Conservation (phyloP, 768 basidiomycete genomes). For the Psilocybe tampanensis region DNA sequence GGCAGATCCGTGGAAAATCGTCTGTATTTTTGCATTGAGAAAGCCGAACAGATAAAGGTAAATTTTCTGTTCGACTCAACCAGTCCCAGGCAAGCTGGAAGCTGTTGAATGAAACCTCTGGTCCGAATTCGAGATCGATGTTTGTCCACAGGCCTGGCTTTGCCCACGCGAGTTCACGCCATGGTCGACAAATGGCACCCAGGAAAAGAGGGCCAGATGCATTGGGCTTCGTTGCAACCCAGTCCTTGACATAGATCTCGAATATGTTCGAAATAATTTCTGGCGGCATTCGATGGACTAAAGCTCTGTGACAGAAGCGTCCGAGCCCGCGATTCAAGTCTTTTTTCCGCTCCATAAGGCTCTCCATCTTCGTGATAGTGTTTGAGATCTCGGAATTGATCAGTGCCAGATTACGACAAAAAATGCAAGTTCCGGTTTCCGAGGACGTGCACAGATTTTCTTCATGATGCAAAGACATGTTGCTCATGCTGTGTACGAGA, state of each 20-base stretch:
- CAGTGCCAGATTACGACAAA: background rate
- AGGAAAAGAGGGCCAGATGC: background rate
- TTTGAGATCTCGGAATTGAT: background rate
- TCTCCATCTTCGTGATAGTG: background rate
- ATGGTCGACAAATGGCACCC: constrained; percentile 5
- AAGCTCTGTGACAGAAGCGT: background rate
- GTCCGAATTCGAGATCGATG: background rate
- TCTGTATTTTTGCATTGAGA: background rate
- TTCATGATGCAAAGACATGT: too few relatives aligned
- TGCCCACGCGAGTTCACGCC: constrained; percentile 8
- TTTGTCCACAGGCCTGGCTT: background rate
- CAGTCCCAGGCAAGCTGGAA: background rate
- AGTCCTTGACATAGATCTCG: background rate
- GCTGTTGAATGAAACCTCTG: background rate
- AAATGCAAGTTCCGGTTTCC: background rate
- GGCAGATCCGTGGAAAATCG: background rate
- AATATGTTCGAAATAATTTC: background rate
- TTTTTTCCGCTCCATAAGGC: background rate
- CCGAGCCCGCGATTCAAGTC: background rate
- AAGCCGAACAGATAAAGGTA: background rate
- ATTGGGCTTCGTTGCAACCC: background rate
- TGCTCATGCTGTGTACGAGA: too few relatives aligned
- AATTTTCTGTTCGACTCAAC: background rate
- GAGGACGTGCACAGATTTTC: too few relatives aligned
- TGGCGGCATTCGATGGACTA: background rate